A percentile compares a stretch with the other conserved stretches of the same genome.
phyloP scores from a whole-genome alignment of 2,329 filamentous ascomycete genomes.

The Pseudogymnoascus sp. region DNA sequence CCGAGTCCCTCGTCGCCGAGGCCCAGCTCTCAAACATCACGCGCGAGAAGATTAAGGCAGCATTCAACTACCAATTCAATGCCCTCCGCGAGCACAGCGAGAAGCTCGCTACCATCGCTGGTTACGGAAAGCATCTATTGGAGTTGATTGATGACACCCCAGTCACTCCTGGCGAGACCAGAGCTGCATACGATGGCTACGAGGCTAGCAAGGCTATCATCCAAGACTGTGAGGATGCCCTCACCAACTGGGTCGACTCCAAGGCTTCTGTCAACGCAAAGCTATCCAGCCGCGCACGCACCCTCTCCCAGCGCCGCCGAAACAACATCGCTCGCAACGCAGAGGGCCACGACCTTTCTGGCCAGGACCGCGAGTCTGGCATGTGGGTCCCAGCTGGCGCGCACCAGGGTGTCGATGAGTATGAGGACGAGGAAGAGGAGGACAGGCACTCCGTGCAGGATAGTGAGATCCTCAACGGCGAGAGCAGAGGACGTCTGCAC shows the following conservation, averaged over 20 bases:
- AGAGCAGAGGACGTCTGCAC: slow-evolving; percentile 47
- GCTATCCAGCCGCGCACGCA: slow-evolving; percentile 79
- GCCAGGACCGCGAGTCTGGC: slow-evolving; percentile 69
- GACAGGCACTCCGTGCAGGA: slow-evolving; percentile 46
- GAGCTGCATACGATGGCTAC: slow-evolving; percentile 92
- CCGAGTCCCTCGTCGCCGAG: slow-evolving; percentile 96
- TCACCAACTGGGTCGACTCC: slow-evolving; percentile 92
- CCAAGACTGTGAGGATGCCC: slow-evolving; percentile 93
- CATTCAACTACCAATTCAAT: slow-evolving; percentile 97
- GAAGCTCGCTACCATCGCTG: slow-evolving; percentile 95
- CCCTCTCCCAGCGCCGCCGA: slow-evolving; percentile 74
- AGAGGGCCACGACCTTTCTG: slow-evolving; percentile 72
- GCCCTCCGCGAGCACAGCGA: slow-evolving; percentile 95
- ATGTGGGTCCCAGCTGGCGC: slow-evolving; percentile 69
- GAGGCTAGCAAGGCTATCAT: slow-evolving; percentile 98
- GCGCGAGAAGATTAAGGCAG: slow-evolving; percentile 97
- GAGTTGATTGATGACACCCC: slow-evolving; percentile 94
- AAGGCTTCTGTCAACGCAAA: slow-evolving; percentile 83
- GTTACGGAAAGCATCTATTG: slow-evolving; percentile 95
- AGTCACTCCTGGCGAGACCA: slow-evolving; percentile 93
- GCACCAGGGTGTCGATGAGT: slow-evolving; percentile 49
- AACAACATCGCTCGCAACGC: slow-evolving; percentile 58
- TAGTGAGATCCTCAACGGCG: slow-evolving; percentile 47
- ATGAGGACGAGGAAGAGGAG: slow-evolving; percentile 58
- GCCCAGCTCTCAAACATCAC: slow-evolving; percentile 99